These are phyloP conservation scores for Russula virescens DNA, from an alignment of 768 basidiomycete genomes.

Conservation along the genomic window DNA sequence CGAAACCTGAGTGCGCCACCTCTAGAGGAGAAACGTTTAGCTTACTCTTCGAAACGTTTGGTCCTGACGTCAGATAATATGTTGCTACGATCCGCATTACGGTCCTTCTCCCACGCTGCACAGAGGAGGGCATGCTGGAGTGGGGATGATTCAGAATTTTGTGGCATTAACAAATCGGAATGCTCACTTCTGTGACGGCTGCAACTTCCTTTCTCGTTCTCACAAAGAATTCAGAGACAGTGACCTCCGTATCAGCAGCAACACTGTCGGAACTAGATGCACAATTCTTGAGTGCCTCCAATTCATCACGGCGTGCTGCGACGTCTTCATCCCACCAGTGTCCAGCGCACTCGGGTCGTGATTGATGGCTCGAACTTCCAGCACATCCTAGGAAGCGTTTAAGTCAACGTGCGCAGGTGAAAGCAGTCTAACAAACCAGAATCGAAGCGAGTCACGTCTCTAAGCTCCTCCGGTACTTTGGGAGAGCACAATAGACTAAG, in stretches of 20 bases:
- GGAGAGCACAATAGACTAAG: not conserved
- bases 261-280: not conserved
- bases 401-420: not conserved
- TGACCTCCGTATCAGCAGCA: not conserved
- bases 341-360: not conserved
- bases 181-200: not conserved
- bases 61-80: conserved; percentile 6
- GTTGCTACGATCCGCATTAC: conserved; percentile 4
- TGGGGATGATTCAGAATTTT: not conserved
- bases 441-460: conserved; percentile 1
- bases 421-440: not conserved
- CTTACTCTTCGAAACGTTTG: conserved; percentile 19
- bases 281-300: not conserved
- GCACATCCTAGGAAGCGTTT: not conserved
- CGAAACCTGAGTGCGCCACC: not conserved
- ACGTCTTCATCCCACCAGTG: conserved; percentile 18
- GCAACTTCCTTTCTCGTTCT: not conserved
- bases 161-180: not conserved
- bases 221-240: not conserved
- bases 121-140: conserved; percentile 10
- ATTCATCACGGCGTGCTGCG: not conserved
- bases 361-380: not conserved
- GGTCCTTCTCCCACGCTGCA: conserved; percentile 6
- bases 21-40: not conserved
- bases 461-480: not conserved